These are phyloP conservation scores for Syncephalis fuscata DNA, from an alignment of 371 early-diverging fungal species.

Conservation along the genomic window DNA sequence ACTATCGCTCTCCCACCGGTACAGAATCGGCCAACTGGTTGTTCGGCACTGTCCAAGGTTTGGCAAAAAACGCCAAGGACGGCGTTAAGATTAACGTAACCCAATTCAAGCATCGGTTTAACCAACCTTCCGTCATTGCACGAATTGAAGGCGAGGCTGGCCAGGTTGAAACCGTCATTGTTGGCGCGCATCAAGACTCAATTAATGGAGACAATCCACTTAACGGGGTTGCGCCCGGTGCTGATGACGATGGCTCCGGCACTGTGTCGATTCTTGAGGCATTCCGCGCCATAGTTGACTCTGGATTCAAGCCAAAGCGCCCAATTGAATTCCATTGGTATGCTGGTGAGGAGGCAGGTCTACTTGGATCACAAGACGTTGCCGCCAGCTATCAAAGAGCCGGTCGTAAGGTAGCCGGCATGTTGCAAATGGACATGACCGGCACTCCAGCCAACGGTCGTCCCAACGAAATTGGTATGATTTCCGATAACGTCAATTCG, in stretches of 20 bases:
- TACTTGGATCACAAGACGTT: conserved; percentile 77
- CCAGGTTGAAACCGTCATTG: conserved; percentile 49
- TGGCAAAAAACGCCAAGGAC: conserved; percentile 18
- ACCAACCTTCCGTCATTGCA: conserved; percentile 40
- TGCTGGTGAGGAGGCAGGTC: conserved; percentile 74
- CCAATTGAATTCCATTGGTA: conserved; percentile 97
- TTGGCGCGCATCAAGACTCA: conserved; percentile 86
- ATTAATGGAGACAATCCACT: conserved; percentile 67
- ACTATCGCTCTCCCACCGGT: conserved; percentile 66
- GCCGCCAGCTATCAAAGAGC: conserved; percentile 43
- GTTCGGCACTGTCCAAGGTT: conserved; percentile 28
- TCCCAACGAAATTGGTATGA: conserved; percentile 48
- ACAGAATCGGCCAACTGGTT: conserved; percentile 52
- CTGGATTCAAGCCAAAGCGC: conserved; percentile 56
- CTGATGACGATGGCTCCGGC: conserved; percentile 84
- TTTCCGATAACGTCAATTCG: conserved; percentile 59
- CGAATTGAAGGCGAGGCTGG: conserved; percentile 45
- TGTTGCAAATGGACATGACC: conserved; percentile 67
- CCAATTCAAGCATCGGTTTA: conserved; percentile 59
- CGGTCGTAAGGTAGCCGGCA: conserved; percentile 40
- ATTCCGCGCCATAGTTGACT: conserved; percentile 49
- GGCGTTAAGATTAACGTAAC: conserved; percentile 42
- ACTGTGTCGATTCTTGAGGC: conserved; percentile 77
- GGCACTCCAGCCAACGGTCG: conserved; percentile 40
- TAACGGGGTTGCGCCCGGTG: conserved; percentile 65